Base-by-base conservation (phyloP, 176 grass and related monocot species). In the Urochloa ruziziensis region DNA sequence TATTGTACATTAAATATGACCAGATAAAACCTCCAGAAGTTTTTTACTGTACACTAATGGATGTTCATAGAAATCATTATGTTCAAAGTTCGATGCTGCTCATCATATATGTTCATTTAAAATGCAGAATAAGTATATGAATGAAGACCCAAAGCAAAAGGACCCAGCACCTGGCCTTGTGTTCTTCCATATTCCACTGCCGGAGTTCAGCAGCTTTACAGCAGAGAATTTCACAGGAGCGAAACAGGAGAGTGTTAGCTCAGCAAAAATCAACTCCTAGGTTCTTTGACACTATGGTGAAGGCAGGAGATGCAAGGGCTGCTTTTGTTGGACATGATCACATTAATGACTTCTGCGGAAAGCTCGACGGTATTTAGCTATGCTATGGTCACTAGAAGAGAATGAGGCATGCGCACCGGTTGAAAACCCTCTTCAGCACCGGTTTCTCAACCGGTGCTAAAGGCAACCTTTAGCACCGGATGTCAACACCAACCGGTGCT, bases 101-200 rank as follows among this genome's bases (percentile, higher is more conserved):
- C 17, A 82, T 74, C 75, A 81, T 3, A 39, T 33, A 81, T 61
- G 59, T 64, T 13, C 8, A 35, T 75, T 14, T 19, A 49, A 87
- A 87, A 83, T 86, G 80, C 89, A 98, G 96, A 77, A 9, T 78
- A 89, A 71, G 25, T 95, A 95, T 40, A 90, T 52, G 39, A 79
- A 51, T 86, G 57, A 80, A 73, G 52, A 76, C 49, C 75, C 87
- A 0, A 88, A 67, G 25, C 96, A 94, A 76, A 90, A 98, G 73
- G 85, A 90, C 16, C 78, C 87, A 13, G 96, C 96, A 49, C 93
- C 96, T 14, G 89, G 87, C n/a, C 82, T 98, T 42, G 93, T 73
- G 14, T 98, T 94, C 80, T 98, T 98, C 89, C 96, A 98, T 80
- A 98, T 98, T 72, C 96, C 96, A 13, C 71, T 98, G 32, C 96